Percentiles rank a stretch among this genome's conserved stretches.
These are phyloP conservation scores for Populus tremula DNA, from an alignment of 345 rosid genomes.

Conservation along the genomic window DNA sequence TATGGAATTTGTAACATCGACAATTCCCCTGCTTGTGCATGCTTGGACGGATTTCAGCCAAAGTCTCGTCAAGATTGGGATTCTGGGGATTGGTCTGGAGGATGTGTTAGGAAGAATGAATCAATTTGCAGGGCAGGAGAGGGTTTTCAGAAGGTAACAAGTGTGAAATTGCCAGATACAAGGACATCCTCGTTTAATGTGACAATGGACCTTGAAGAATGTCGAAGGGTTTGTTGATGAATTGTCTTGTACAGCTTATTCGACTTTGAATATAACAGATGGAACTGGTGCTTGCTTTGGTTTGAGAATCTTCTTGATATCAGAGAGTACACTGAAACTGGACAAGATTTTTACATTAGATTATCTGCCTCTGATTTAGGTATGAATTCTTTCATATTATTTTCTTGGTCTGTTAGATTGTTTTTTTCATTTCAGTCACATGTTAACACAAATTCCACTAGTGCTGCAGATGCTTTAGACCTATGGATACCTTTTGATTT, in stretches of 20 bases:
- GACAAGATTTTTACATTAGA: conserved; percentile 21
- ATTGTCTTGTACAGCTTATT: conserved; percentile 15
- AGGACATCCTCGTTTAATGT: neutral
- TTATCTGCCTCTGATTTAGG: conserved; percentile 17
- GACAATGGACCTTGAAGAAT: conserved; percentile 12
- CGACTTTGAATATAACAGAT: conserved; percentile 10
- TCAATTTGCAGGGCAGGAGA: conserved; percentile 5
- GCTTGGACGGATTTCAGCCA: conserved; percentile 12
- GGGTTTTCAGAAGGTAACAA: conserved; percentile 1
- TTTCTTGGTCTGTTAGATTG: neutral
- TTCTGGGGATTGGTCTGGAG: conserved; percentile 6
- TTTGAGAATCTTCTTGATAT: conserved; percentile 21
- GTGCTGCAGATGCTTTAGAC: neutral
- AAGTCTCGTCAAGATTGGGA: conserved; percentile 2
- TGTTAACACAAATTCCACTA: neutral
- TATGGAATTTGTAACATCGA: conserved; percentile 23
- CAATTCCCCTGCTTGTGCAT: conserved; percentile 15
- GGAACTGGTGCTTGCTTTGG: conserved; percentile 21
- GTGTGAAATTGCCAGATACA: conserved; percentile 21
- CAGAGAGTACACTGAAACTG: neutral
- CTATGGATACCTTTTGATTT: neutral
- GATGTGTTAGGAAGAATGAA: conserved; percentile 14
- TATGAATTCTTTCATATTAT: neutral
- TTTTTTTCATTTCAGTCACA: neutral
- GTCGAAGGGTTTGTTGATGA: conserved; percentile 6